A percentile compares a stretch with the other conserved stretches of the same genome.
Conservation (phyloP, 352 stramenopile genomes). For the Thalassiosira pacifica region DNA sequence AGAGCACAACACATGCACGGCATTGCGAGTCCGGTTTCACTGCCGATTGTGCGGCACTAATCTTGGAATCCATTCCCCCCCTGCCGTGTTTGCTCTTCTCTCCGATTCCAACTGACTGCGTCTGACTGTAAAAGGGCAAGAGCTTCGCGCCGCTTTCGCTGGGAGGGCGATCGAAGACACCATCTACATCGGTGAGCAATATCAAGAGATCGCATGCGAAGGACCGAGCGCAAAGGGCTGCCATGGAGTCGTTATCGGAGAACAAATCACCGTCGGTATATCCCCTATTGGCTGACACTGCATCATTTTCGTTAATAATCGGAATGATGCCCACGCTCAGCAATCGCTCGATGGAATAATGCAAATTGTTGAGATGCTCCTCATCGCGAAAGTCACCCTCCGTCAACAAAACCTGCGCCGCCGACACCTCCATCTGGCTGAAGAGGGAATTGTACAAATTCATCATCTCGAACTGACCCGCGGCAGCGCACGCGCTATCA, state of each 20-base stretch:
- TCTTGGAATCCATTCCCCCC: slow-evolving; percentile 96
- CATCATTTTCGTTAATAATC: slow-evolving; percentile 99
- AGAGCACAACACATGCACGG: slow-evolving; percentile 92
- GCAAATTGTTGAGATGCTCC: slow-evolving; percentile 74
- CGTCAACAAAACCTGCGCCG: slow-evolving; percentile 91
- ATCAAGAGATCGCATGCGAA: slow-evolving; percentile 94
- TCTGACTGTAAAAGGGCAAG: slow-evolving; percentile 72
- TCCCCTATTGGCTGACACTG: slow-evolving; percentile 91
- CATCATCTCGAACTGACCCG: slow-evolving; percentile 97
- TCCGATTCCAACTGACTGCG: slow-evolving; percentile 82
- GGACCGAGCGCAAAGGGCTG: slow-evolving; percentile 81
- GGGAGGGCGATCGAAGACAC: slow-evolving; percentile 92
- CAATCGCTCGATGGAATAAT: slow-evolving; percentile 86
- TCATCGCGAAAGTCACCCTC: slow-evolving; percentile 80
- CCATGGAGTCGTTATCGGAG: slow-evolving; percentile 95
- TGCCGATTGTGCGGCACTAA: slow-evolving; percentile 90
- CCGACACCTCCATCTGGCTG: slow-evolving; percentile 93
- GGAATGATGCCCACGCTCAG: slow-evolving; percentile 96
- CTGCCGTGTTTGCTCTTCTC: slow-evolving; percentile 88
- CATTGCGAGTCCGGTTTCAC: slow-evolving; percentile 91
- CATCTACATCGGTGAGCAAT: slow-evolving; percentile 97
- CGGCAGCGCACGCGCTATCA: slow-evolving; percentile 89
- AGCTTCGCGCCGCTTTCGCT: slow-evolving; percentile 76
- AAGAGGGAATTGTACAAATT: slow-evolving; percentile 98
- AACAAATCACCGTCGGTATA: slow-evolving; percentile 89